phyloP scores from a whole-genome alignment of 805 yeast species.

The Candida oleophila region DNA sequence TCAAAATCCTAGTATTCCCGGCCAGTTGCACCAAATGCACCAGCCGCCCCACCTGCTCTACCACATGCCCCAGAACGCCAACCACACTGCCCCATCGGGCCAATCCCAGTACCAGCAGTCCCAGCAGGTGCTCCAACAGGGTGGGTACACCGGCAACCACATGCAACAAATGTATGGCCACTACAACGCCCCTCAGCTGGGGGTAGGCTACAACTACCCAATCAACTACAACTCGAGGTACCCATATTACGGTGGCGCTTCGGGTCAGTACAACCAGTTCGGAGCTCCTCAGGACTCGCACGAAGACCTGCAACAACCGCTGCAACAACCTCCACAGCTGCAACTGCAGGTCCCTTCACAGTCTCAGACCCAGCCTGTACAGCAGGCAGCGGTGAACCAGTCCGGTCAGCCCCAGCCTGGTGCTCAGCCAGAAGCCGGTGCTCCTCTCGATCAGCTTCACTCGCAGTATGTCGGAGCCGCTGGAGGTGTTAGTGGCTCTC shows the following conservation, averaged over 20 bases:
- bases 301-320: background rate
- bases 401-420: conserved; percentile 4
- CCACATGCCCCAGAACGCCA: background rate
- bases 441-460: background rate
- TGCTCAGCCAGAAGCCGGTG: background rate
- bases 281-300: conserved; percentile 7
- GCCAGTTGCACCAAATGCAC: conserved; percentile 1
- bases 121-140: conserved; percentile 4
- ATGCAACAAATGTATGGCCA: background rate
- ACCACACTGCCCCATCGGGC: background rate
- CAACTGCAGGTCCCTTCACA: background rate
- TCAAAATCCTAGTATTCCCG: background rate
- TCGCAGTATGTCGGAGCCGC: background rate
- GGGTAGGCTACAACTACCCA: conserved; percentile 3
- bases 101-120: conserved; percentile 1
- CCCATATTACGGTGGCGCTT: background rate
- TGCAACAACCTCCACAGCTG: conserved; percentile 3
- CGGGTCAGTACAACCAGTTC: conserved; percentile 4
- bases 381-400: conserved; percentile 1
- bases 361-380: conserved; percentile 1
- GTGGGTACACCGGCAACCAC: background rate
- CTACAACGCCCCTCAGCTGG: background rate
- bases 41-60: conserved; percentile 4
- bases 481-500: background rate
- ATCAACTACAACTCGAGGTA: background rate